A percentile compares a stretch with the other conserved stretches of the same genome.
These are phyloP conservation scores for Xylariaceae sp. DNA, from an alignment of 2,329 filamentous ascomycete genomes.

Conservation along the genomic window DNA sequence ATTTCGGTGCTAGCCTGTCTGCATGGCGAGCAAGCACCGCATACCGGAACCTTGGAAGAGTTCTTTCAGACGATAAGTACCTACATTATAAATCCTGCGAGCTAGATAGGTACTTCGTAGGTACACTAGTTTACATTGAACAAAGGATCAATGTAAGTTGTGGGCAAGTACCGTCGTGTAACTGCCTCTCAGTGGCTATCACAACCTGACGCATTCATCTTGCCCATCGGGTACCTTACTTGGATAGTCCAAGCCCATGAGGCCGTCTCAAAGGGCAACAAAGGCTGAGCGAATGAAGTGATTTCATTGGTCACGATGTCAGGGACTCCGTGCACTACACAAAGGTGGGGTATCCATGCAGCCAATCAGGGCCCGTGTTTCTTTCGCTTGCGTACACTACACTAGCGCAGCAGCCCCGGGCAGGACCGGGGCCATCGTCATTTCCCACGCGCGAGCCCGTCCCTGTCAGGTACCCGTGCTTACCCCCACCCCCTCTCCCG, in stretches of 20 bases:
- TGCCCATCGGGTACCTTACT: too few species aligned
- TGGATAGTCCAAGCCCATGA: neutral
- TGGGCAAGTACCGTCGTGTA: too few species aligned
- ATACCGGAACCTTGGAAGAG: neutral
- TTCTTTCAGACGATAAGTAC: neutral
- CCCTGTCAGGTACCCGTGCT: conserved; percentile 28
- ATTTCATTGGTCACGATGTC: neutral
- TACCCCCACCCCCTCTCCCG: conserved; percentile 20
- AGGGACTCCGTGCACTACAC: neutral
- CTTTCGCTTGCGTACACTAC: conserved; percentile 7
- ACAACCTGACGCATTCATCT: too few species aligned
- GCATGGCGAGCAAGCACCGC: neutral
- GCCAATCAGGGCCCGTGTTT: conserved; percentile 17
- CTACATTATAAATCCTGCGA: too few species aligned
- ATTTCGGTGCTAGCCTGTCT: neutral
- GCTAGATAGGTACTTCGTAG: too few species aligned
- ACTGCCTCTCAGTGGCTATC: too few species aligned
- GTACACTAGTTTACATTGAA: too few species aligned
- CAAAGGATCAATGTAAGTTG: too few species aligned
- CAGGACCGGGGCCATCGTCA: conserved; percentile 7
- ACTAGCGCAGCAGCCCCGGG: too few species aligned
- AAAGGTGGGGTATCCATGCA: conserved; percentile 3
- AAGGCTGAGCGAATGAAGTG: conserved; percentile 14
- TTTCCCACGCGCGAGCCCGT: conserved; percentile 16
- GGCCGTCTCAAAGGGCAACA: conserved; percentile 16